Percentiles rank a stretch among this genome's conserved stretches.
phyloP scores from a whole-genome alignment of 176 grass and related monocot genomes.

The Cenchrus purpureus region DNA sequence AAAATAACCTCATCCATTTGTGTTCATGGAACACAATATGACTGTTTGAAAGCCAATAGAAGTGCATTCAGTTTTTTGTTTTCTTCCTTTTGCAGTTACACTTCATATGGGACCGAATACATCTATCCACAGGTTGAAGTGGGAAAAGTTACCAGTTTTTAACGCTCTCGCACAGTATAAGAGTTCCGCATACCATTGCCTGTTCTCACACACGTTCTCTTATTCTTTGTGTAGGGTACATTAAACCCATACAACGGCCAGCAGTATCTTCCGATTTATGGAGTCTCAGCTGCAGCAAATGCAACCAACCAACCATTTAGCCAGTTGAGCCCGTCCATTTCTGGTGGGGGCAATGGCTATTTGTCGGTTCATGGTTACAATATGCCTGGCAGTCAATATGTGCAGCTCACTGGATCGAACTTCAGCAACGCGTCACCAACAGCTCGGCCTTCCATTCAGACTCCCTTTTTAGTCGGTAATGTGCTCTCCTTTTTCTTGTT shows the following conservation, averaged over 20 bases:
- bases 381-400: conserved; percentile 65
- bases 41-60: conserved; percentile 35
- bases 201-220: conserved; percentile 28
- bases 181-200: conserved; percentile 7
- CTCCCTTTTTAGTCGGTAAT: conserved; percentile 83
- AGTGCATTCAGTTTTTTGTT: conserved; percentile 45
- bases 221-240: conserved; percentile 59
- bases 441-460: conserved; percentile 68
- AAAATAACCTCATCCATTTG: background rate
- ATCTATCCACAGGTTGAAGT: conserved; percentile 86
- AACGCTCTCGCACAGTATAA: conserved; percentile 6
- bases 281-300: conserved; percentile 68
- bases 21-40: conserved; percentile 33
- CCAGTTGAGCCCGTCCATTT: conserved; percentile 69
- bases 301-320: conserved; percentile 64
- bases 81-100: conserved; percentile 74
- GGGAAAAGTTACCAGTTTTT: conserved; percentile 38
- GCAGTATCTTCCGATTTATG: conserved; percentile 82
- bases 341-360: conserved; percentile 57
- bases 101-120: conserved; percentile 82
- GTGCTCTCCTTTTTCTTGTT: background rate
- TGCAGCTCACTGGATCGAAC: conserved; percentile 73
- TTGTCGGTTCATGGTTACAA: conserved; percentile 69
- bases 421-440: conserved; percentile 56
- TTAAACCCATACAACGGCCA: conserved; percentile 73